These are phyloP conservation scores for Exophiala dermatitidis DNA, from an alignment of 2,329 filamentous ascomycete species.

Conservation along the genomic window DNA sequence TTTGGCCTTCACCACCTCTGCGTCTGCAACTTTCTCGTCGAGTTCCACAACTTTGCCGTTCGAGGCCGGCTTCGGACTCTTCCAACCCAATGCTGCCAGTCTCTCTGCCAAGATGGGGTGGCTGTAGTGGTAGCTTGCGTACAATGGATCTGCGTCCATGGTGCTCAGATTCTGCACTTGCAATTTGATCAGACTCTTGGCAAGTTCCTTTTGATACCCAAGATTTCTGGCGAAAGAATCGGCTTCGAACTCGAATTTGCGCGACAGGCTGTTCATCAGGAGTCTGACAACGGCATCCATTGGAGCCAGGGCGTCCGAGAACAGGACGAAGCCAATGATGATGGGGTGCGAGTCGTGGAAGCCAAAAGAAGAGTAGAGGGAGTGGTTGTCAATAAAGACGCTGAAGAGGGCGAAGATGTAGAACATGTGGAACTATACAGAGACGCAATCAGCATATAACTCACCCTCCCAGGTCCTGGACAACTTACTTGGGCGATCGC, in stretches of 20 bases:
- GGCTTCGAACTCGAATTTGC: conserved; percentile 93
- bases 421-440: conserved; percentile 72
- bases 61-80: conserved; percentile 50
- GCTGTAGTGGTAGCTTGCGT: conserved; percentile 96
- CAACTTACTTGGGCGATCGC: conserved; percentile 67
- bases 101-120: conserved; percentile 94
- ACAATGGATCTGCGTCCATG: conserved; percentile 98
- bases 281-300: conserved; percentile 95
- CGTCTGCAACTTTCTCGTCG: conserved; percentile 40
- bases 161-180: conserved; percentile 97
- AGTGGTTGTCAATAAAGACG: conserved; percentile 91
- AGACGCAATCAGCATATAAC: not conserved
- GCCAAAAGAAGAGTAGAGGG: conserved; percentile 83
- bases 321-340: conserved; percentile 94
- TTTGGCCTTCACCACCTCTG: conserved; percentile 60
- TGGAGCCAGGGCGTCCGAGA: conserved; percentile 90
- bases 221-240: conserved; percentile 79
- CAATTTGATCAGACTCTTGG: conserved; percentile 85
- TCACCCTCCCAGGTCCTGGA: too few species aligned
- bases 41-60: conserved; percentile 41
- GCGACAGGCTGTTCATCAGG: conserved; percentile 88
- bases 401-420: conserved; percentile 97
- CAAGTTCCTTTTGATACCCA: conserved; percentile 76
- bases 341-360: conserved; percentile 78
- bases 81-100: conserved; percentile 84